These are phyloP conservation scores for Physaria fendleri DNA, from an alignment of 345 rosid genomes.

Conservation along the genomic window DNA sequence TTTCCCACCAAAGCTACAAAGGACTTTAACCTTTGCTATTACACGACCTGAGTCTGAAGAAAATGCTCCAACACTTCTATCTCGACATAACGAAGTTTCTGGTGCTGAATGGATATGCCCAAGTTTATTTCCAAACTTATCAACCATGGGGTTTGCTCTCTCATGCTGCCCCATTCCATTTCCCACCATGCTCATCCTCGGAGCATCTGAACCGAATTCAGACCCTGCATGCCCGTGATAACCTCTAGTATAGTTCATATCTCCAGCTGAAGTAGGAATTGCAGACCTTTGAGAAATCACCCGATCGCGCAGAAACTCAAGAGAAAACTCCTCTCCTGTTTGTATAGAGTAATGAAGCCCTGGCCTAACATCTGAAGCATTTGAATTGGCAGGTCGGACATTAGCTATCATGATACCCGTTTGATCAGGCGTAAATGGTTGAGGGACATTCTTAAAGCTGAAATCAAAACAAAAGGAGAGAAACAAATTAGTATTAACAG, in stretches of 20 bases:
- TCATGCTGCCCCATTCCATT: slow-evolving; percentile 41
- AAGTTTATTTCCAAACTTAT: slow-evolving; percentile 36
- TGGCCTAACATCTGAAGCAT: slow-evolving; percentile 55
- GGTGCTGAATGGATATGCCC: slow-evolving; percentile 47
- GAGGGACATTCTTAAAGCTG: slow-evolving; percentile 35
- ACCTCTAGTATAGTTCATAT: slow-evolving; percentile 4
- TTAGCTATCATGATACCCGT: slow-evolving; percentile 25
- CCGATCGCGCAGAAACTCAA: slow-evolving; percentile 85
- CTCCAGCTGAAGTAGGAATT: slow-evolving; percentile 36
- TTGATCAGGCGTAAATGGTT: slow-evolving; percentile 39
- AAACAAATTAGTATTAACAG: neutral
- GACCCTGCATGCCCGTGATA: neutral
- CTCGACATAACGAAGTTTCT: slow-evolving; percentile 36
- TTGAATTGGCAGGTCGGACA: slow-evolving; percentile 37
- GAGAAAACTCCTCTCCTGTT: slow-evolving; percentile 90
- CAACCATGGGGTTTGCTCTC: slow-evolving; percentile 33
- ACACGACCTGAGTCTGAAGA: slow-evolving; percentile 42
- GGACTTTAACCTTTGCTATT: slow-evolving; percentile 48
- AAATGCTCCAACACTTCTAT: slow-evolving; percentile 33
- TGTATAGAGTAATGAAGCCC: slow-evolving; percentile 72
- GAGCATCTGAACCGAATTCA: neutral
- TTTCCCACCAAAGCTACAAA: slow-evolving; percentile 58
- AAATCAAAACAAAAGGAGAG: neutral
- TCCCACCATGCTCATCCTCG: slow-evolving; percentile 18
- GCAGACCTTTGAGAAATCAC: slow-evolving; percentile 51